Evolutionary conservation across 768 basidiomycete genomes (phyloP).

Genomic region (Coprinellus micaceus): DNA sequence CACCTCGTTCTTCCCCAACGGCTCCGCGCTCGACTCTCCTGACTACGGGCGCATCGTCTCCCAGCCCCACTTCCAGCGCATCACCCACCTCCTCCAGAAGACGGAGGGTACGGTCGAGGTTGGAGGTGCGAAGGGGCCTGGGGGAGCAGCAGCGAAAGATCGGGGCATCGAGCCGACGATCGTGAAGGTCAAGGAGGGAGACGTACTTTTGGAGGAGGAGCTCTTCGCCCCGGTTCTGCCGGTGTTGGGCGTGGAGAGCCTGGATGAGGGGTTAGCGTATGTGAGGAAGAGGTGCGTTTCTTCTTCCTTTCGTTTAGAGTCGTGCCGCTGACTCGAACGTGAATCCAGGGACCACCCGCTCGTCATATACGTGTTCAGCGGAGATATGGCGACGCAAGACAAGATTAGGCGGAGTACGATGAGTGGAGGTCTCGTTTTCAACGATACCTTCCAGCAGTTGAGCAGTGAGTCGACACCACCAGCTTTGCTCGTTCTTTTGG

Average conservation of each 20-base stretch:
- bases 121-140: conserved; percentile 32
- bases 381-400: conserved; percentile 37
- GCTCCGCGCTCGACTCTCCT: conserved; percentile 37
- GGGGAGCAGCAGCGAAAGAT: conserved; percentile 38
- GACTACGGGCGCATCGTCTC: conserved; percentile 53
- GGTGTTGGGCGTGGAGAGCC: conserved; percentile 51
- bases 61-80: conserved; percentile 48
- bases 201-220: conserved; percentile 66
- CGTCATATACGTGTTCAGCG: conserved; percentile 62
- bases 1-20: conserved; percentile 50
- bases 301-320: background rate
- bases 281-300: conserved; percentile 45
- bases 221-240: conserved; percentile 72
- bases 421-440: conserved; percentile 55
- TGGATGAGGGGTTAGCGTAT: conserved; percentile 55
- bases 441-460: conserved; percentile 58
- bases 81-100: conserved; percentile 45
- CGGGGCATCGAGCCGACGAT: conserved; percentile 58
- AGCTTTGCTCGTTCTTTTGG: too few relatives aligned
- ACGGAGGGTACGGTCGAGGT: conserved; percentile 57
- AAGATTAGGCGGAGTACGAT: conserved; percentile 53
- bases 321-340: background rate
- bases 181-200: conserved; percentile 50
- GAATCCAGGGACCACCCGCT: conserved; percentile 54
- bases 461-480: conserved; percentile 31